Base-by-base conservation (phyloP, 129 eudicot species). In the Arctium lappa region DNA sequence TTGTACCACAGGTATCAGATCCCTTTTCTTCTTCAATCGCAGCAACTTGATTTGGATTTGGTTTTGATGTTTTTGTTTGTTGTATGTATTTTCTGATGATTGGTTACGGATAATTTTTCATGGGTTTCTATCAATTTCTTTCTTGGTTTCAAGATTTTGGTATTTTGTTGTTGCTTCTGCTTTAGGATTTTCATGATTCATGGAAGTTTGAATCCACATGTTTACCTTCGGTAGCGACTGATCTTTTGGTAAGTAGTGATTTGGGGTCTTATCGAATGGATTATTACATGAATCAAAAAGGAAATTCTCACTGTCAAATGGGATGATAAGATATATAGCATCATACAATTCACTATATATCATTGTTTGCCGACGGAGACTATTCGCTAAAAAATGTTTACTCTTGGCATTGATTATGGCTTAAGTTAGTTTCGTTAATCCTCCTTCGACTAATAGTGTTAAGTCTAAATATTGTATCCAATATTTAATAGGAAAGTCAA, bases 81-180 rank as follows among this genome's bases (percentile, higher is more conserved):
- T 36, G 42, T 72, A 37, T 1, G 36, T 37, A 16, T 33, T 72
- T 31, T 22, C 27, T 34, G 30, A 15, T 71, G 69, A 16, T 63
- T 18, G 33, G 3, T 65, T 65, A 65, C 12, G 10, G 4, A 73
- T 73, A 16, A 37, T 7, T 37, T 38, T 38, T 38, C 8, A 37
- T 72, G 53, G 53, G 53, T 72, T 73, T 73, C 76, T 33, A 36
- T 73, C n/a, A 22, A 10, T 73, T 73, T 73, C 53, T 33, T 73
- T 73, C n/a, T 1, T 39, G 77, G 16, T 18, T 73, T 73, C 15
- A 30, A 38, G 77, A 38, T 73, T 72, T 22, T n/a, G 15, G 68
- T 60, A 16, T 9, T 27, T 73, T 73, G 16, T 73, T 73, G 32
- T 34, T 73, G 56, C 32, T 73, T 36, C 16, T 73, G 48, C 13